Base-by-base conservation (phyloP, 2,329 filamentous ascomycete species). In the Sarocladiaceae sp. region DNA sequence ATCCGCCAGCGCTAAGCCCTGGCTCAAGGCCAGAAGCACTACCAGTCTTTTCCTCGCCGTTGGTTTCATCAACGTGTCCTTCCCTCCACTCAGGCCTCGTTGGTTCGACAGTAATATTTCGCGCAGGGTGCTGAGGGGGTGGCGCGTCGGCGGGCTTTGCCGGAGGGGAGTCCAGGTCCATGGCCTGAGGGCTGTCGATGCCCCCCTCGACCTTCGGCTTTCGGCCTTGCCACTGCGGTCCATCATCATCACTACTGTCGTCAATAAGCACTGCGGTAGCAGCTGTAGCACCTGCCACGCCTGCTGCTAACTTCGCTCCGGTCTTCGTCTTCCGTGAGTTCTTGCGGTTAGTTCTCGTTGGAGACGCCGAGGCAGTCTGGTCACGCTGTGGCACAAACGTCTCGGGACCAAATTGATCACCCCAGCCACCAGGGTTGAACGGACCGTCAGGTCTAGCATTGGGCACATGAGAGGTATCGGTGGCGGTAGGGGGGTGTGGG, bases 141-240 rank as follows among this genome's bases (percentile, higher is more conserved):
- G 52, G 48, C 7, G 40, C 47, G 26, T 39, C 54, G 43, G 39
- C 58, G 51, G 32, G 55, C 16, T 32, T 32, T 16, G 40, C 29
- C 27, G 55, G 60, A 42, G 77, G 75, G 4, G 74, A 69, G 53
- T 83, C 80, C 42, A 83, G 81, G 50, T 83, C 80, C 80, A 83
- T 83, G 12, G 78, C 76, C 46, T 73, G 76, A 3, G 77, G 74
- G 49, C 73, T 78, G 27, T 67, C 67, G 10, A 59, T 57, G 5
- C 49, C 45, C 3, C 58, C 53, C 20, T 57, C 56, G 11, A 53
- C 47, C 27, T 61, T 57, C 5, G 56, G 49, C 39, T 64, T 63
- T 45, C 63, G 56, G 34, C 62, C 61, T 31, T 56, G 48, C 62
- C 63, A 59, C 31, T 63, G 50, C 6, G 59, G 54, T 4, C 49